Evolutionary conservation across 148 eudicot genomes (phyloP).

Genomic region (Nepenthes gracilis): DNA sequence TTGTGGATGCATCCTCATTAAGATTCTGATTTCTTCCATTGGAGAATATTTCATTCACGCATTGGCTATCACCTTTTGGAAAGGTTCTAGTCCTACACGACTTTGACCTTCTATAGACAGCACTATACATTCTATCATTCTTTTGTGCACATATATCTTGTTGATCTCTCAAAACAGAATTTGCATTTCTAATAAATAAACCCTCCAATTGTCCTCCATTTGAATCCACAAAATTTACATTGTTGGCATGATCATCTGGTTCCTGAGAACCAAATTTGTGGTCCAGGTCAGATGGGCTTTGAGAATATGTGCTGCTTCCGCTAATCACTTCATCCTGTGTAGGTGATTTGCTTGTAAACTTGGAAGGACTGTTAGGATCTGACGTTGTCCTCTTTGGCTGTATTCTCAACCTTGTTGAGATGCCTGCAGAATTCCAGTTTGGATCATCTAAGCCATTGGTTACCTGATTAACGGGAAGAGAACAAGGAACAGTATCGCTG

Average conservation of each 20-base stretch:
- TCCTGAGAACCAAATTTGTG: conserved; percentile 13
- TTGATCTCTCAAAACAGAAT: conserved; percentile 18
- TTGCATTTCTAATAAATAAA: conserved; percentile 11
- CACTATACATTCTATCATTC: conserved; percentile 57
- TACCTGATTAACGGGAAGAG: conserved; percentile 13
- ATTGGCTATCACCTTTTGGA: conserved; percentile 27
- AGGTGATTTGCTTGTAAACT: conserved; percentile 5
- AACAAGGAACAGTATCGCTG: conserved; percentile 13
- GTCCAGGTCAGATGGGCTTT: conserved; percentile 9
- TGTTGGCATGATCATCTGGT: conserved; percentile 15
- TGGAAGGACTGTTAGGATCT: conserved; percentile 15
- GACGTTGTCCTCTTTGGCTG: conserved; percentile 16
- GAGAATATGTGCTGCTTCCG: conserved; percentile 11
- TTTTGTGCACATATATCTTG: conserved; percentile 22
- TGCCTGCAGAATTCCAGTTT: conserved; percentile 14
- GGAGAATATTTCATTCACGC: conserved; percentile 37
- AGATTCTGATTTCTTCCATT: conserved; percentile 26
- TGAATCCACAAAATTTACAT: conserved; percentile 15
- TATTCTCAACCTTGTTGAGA: conserved; percentile 30
- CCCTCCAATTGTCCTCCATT: conserved; percentile 22
- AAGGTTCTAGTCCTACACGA: conserved; percentile 32
- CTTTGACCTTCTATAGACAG: conserved; percentile 89
- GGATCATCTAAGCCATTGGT: conserved; percentile 13
- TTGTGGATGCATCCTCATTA: conserved; percentile 16
- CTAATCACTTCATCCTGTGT: conserved; percentile 16